These are phyloP conservation scores for Lanmaoa pseudosensibilis DNA, from an alignment of 768 basidiomycete genomes.

Conservation along the genomic window DNA sequence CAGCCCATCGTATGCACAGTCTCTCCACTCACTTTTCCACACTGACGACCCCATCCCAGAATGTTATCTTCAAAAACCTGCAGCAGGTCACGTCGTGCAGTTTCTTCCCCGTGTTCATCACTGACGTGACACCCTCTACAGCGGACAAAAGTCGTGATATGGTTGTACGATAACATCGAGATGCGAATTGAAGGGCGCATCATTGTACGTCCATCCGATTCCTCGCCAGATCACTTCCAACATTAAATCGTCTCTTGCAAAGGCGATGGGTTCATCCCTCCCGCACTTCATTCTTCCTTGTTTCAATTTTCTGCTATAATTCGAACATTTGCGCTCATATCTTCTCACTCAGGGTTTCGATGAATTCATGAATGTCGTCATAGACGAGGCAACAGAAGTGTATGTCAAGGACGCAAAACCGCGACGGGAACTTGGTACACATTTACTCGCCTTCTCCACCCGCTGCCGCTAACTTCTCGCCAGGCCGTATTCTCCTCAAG, in stretches of 20 bases:
- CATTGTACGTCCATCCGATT: conserved; percentile 64
- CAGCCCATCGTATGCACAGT: conserved; percentile 87
- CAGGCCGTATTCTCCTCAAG: conserved; percentile 94
- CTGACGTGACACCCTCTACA: conserved; percentile 33
- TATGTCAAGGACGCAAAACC: conserved; percentile 89
- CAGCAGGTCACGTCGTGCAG: conserved; percentile 59
- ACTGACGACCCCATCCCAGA: conserved; percentile 46
- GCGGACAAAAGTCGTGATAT: conserved; percentile 85
- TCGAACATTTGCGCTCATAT: conserved; percentile 24
- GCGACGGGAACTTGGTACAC: conserved; percentile 76
- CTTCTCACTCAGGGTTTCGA: conserved; percentile 78
- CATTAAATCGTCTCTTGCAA: conserved; percentile 42
- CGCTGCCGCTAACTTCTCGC: background rate
- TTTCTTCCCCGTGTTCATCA: conserved; percentile 4
- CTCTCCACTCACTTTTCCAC: background rate
- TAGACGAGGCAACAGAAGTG: conserved; percentile 92
- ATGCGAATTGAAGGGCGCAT: conserved; percentile 96
- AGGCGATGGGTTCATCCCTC: conserved; percentile 32
- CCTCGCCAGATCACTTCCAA: conserved; percentile 29
- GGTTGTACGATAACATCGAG: conserved; percentile 96
- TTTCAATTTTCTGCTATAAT: background rate
- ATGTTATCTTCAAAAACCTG: conserved; percentile 97
- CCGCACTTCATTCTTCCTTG: conserved; percentile 4
- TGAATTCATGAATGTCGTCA: conserved; percentile 98
- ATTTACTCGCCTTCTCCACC: background rate